A percentile compares a stretch with the other conserved stretches of the same genome.
phyloP scores from a whole-genome alignment of 129 eudicot genomes.

The Centaurea solstitialis region DNA sequence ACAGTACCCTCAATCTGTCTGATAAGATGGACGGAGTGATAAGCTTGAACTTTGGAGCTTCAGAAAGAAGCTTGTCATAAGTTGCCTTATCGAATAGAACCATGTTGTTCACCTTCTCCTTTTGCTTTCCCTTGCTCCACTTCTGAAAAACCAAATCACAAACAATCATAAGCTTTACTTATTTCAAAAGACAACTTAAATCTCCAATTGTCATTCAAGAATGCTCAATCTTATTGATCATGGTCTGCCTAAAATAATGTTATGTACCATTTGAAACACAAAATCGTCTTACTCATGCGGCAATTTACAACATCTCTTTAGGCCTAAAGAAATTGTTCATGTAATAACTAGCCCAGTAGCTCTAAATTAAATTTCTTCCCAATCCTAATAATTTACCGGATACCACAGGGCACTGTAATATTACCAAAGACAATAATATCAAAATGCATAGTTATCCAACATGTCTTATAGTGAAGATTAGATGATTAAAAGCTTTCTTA shows the following conservation, averaged over 20 bases:
- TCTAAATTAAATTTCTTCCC: not conserved
- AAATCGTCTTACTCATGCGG: not conserved
- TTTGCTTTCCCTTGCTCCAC: conserved; percentile 99
- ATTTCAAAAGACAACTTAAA: not conserved
- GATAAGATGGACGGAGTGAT: conserved; percentile 86
- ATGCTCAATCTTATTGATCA: not conserved
- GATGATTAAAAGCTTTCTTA: not conserved
- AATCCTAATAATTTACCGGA: not conserved
- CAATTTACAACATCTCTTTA: not conserved
- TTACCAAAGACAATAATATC: not conserved
- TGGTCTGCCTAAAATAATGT: not conserved
- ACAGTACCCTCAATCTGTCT: conserved; percentile 82
- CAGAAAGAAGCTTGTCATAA: conserved; percentile 87
- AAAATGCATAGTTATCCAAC: not conserved
- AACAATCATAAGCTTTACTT: not conserved
- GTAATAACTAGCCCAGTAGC: too few species aligned
- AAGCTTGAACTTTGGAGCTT: conserved; percentile 88
- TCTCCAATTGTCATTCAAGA: not conserved
- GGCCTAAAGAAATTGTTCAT: not conserved
- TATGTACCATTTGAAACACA: not conserved
- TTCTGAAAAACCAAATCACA: conserved; percentile 48
- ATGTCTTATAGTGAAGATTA: not conserved
- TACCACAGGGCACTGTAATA: not conserved
- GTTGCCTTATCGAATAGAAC: conserved; percentile 89
- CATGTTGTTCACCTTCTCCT: conserved; percentile 99